These are phyloP conservation scores for Aspergillus ruber DNA, from an alignment of 2,329 filamentous ascomycete species.

Conservation along the genomic window DNA sequence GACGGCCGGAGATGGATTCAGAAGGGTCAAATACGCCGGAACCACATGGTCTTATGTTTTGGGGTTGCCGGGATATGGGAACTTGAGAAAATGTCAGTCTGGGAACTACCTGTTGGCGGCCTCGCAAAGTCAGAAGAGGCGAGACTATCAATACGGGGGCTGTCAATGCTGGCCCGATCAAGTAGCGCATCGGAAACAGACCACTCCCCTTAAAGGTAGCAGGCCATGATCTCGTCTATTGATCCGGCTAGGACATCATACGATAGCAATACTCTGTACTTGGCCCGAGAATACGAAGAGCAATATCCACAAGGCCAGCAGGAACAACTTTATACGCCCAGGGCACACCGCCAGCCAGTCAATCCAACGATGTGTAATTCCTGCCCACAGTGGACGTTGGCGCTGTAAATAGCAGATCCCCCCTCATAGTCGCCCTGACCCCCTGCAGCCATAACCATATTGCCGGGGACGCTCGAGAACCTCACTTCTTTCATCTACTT, in stretches of 20 bases:
- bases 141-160: too few relatives aligned
- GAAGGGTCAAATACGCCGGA: constrained; percentile 1
- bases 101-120: background rate
- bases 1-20: background rate
- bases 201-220: background rate
- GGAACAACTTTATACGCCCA: background rate
- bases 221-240: background rate
- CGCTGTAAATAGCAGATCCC: constrained; percentile 19
- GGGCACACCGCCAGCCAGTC: constrained; percentile 2
- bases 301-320: background rate
- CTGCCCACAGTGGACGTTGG: background rate
- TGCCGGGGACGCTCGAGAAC: constrained; percentile 19
- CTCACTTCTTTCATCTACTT: constrained; percentile 3
- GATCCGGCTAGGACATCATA: background rate
- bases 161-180: background rate
- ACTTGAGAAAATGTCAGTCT: constrained; percentile 2
- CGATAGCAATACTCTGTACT: background rate
- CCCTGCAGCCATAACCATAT: constrained; percentile 29
- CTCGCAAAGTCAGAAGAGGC: too few relatives aligned
- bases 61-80: constrained; percentile 9
- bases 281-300: background rate
- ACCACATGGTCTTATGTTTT: constrained; percentile 12
- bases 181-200: background rate
- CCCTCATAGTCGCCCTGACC: constrained; percentile 7
- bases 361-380: background rate